These are phyloP conservation scores for Trichoderma koningii DNA, from an alignment of 2,329 filamentous ascomycete genomes.

Conservation along the genomic window DNA sequence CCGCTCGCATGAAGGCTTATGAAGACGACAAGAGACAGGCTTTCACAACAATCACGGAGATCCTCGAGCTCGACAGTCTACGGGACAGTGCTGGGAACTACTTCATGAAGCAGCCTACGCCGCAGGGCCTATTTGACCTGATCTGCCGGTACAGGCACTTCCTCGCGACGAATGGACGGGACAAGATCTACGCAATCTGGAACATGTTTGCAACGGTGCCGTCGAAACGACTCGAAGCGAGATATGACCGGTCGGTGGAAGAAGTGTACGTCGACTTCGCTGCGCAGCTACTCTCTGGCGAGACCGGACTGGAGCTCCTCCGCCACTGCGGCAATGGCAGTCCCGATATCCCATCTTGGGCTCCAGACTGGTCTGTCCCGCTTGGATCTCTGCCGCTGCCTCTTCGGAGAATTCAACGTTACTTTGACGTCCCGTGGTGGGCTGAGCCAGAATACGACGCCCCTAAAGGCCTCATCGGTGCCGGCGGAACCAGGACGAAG, in stretches of 20 bases:
- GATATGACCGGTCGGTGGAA: background rate
- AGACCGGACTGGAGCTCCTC: background rate
- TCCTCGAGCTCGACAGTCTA: conserved; percentile 13
- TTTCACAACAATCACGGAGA: conserved; percentile 2
- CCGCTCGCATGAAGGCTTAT: conserved; percentile 6
- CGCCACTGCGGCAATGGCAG: background rate
- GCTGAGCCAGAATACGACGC: background rate
- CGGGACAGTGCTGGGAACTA: background rate
- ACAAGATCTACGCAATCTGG: conserved; percentile 16
- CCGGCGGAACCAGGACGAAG: background rate
- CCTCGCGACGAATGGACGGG: background rate
- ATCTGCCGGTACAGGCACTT: conserved; percentile 14
- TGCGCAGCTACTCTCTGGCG: background rate
- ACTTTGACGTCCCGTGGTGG: conserved; percentile 17
- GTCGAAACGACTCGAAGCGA: conserved; percentile 2
- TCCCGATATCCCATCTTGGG: conserved; percentile 3
- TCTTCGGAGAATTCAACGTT: conserved; percentile 1
- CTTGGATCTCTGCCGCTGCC: background rate
- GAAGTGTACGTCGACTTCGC: conserved; percentile 8
- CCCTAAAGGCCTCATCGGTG: background rate
- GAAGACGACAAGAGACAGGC: conserved; percentile 7
- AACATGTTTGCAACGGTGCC: conserved; percentile 1
- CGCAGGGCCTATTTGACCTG: background rate
- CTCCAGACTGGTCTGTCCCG: background rate
- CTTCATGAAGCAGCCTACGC: background rate